Conservation (phyloP, 495 filamentous ascomycete species). For the Sordaria brevicollis region DNA sequence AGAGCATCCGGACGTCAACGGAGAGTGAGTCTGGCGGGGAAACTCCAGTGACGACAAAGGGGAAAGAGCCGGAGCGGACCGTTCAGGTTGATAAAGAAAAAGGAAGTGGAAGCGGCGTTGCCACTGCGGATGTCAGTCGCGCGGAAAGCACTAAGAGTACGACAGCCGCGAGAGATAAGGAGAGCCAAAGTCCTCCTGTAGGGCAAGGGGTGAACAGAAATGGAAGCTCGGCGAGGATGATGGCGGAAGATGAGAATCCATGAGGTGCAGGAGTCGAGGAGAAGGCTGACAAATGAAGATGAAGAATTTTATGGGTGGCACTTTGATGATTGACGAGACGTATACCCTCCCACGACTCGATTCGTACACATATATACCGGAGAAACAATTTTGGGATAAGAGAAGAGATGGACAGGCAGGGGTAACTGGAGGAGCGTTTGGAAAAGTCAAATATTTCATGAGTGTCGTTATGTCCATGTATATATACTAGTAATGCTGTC, state of each 20-base stretch:
- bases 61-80: background rate
- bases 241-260: background rate
- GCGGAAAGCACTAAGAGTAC: background rate
- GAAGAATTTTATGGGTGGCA: background rate
- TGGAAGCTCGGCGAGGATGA: background rate
- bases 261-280: background rate
- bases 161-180: background rate
- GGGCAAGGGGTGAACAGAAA: background rate
- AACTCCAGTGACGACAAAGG: background rate
- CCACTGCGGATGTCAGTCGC: background rate
- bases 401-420: background rate
- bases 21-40: background rate
- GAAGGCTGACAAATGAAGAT: background rate
- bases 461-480: background rate
- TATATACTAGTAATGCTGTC: background rate
- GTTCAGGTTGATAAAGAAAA: background rate
- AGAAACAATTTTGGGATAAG: background rate
- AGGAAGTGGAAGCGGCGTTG: background rate
- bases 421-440: background rate
- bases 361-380: background rate
- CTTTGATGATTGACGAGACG: background rate
- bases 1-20: background rate
- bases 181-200: background rate
- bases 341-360: background rate
- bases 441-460: background rate